Evolutionary conservation across 805 yeast genomes (phyloP), one percentile per base, ranked within the genome.

Genomic region (Jamesozyma rosinii): DNA sequence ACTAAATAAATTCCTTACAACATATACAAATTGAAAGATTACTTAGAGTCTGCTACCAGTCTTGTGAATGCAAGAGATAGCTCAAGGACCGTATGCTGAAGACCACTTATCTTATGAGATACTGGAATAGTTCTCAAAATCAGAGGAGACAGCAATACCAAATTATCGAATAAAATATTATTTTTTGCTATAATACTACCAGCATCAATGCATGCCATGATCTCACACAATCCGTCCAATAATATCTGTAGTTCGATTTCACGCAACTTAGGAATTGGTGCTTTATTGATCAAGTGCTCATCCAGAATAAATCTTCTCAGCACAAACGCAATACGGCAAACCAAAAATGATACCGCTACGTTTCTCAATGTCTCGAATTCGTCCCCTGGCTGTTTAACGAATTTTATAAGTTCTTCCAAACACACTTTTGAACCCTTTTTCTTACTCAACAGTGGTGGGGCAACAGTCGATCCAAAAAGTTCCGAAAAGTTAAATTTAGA

Each of bases 261-360:
- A 50, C 85, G 86, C 6, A 83, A 59, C 33, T 72, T 69, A 0
- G 90, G 75, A 14, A 83, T 65, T 1, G 97, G 97, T 41, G 74
- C 74, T 26, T 60, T 66, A 30, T 78, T 75, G 5, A 81, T 56
- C 11, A 88, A 62, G 27, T 70, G 73, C 40, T 71, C 74, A 49
- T 83, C 88, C 14, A 81, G 76, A 5, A 83, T 65, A 47, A 76
- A 79, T 45, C 82, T 75, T 43, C 82, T 69, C 36, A 89, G 61
- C 0, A 77, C 71, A 47, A 83, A 70, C 0, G 83, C 76, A 21
- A 74, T 64, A 34, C 95, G 68, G 17, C 78, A 68, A 0, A 76
- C 60, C 27, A 84, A 67, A 50, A 67, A 81, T 2, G 76, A 74
- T 0, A 72, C 48, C 3, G 75, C 47, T 2, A 59, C 48, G 2